phyloP scores from a whole-genome alignment of 2,329 filamentous ascomycete genomes.

The Stromatinia cepivora region DNA sequence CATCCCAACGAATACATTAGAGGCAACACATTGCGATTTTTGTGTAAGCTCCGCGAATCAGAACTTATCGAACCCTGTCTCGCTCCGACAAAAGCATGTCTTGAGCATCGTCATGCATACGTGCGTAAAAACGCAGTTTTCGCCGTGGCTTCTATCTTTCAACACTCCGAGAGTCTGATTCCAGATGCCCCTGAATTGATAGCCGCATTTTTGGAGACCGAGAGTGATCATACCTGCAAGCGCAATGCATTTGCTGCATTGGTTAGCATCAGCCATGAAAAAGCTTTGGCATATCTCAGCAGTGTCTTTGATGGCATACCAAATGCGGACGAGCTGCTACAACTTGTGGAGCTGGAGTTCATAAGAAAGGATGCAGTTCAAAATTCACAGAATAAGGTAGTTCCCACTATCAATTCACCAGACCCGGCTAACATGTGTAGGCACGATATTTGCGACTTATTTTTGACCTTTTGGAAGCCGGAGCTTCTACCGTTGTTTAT shows the following conservation, averaged over 20 bases:
- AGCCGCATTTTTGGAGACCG: slow-evolving; percentile 81
- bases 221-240: slow-evolving; percentile 95
- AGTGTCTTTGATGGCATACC: slow-evolving; percentile 89
- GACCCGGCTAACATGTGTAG: slow-evolving; percentile 47
- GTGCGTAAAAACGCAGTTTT: slow-evolving; percentile 98
- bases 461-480: slow-evolving; percentile 92
- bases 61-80: slow-evolving; percentile 96
- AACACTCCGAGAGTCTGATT: slow-evolving; percentile 87
- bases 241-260: slow-evolving; percentile 95
- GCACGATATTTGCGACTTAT: slow-evolving; percentile 91
- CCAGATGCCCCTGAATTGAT: slow-evolving; percentile 94
- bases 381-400: slow-evolving; percentile 89
- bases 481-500: slow-evolving; percentile 92
- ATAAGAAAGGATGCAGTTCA: slow-evolving; percentile 96
- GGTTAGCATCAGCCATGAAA: slow-evolving; percentile 87
- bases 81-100: slow-evolving; percentile 85
- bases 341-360: slow-evolving; percentile 93
- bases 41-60: slow-evolving; percentile 92
- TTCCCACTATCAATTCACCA: slow-evolving; percentile 30
- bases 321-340: slow-evolving; percentile 90
- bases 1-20: slow-evolving; percentile 98
- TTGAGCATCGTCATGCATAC: slow-evolving; percentile 95
- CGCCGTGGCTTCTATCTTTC: slow-evolving; percentile 87
- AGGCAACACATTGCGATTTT: slow-evolving; percentile 95
- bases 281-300: slow-evolving; percentile 84